phyloP scores from a whole-genome alignment of 1,139 yeast genomes.

The Saccharomyces pastorianus region DNA sequence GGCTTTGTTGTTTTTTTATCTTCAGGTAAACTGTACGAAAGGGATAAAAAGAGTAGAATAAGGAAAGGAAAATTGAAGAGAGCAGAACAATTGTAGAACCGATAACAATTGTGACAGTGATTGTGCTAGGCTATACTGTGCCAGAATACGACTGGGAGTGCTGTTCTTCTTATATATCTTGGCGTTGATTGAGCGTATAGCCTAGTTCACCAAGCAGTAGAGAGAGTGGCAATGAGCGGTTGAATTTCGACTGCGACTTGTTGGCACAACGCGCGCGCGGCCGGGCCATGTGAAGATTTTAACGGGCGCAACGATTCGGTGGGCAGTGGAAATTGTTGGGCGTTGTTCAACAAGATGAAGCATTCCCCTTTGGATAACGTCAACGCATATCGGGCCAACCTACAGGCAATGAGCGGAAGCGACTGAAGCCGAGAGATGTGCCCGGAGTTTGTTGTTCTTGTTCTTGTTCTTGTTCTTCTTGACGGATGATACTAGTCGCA shows the following conservation, averaged over 20 bases:
- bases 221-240: neutral
- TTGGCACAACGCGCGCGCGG: constrained; percentile 1
- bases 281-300: neutral
- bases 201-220: neutral
- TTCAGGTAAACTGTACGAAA: neutral
- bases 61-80: neutral
- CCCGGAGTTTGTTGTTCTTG: neutral
- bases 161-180: neutral
- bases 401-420: neutral
- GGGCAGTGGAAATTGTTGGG: constrained; percentile 1
- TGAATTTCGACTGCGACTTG: neutral
- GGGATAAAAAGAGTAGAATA: neutral
- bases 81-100: neutral
- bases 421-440: neutral
- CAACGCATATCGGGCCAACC: neutral
- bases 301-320: neutral
- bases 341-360: neutral
- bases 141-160: neutral
- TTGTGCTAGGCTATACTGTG: neutral
- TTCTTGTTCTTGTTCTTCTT: neutral
- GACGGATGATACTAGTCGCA: neutral
- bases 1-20: neutral
- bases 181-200: neutral
- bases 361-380: neutral
- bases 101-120: neutral